Evolutionary conservation across 768 basidiomycete species (phyloP), one percentile per base, ranked within the genome.

Genomic region (Suillus hirtellus): DNA sequence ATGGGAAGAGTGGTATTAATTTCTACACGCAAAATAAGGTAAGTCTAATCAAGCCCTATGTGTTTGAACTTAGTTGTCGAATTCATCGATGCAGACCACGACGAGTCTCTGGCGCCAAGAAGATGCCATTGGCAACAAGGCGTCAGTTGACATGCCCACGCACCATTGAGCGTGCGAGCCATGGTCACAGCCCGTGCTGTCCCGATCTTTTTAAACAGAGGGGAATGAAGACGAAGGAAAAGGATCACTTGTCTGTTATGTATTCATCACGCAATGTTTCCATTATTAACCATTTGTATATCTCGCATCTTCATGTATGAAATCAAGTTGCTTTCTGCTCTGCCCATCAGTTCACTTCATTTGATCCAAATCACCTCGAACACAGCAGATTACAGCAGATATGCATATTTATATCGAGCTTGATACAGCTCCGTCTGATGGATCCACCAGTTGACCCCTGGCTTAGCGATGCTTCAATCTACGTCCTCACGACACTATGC

Each of bases 21-120:
- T 99, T 99, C 79, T 99, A 95, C 74, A 99, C 96, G 3, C 91
- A 95, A 76, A 90, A 94, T 76, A 98, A 97, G 87, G 90, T 86
- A 67, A 62, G 69, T 61, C 43, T 17, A 10, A 58, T 47, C 24
- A 54, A 24, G 15, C 19, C 46, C 17, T 55, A 12, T 42, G 21
- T 1, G 19, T 54, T 34, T n/a, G 37, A 56, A 31, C 19, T 34
- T 21, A 43, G 17, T n/a, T 58, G n/a, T 38, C 69, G n/a, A 71
- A 47, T 43, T 40, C 54, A 27, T 15, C 19, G 42, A 38, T 60
- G 46, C 66, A 93, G 94, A 98, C 96, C 2, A 94, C 87, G 6
- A 99, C 96, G 3, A 89, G 92, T 63, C 84, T 98, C 27, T 98
- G 96, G 96, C 89, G 88, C 70, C 85, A 91, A 9, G 94, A 93